These are phyloP conservation scores for Lonicera japonica DNA, from an alignment of 129 eudicot genomes.

Conservation along the genomic window DNA sequence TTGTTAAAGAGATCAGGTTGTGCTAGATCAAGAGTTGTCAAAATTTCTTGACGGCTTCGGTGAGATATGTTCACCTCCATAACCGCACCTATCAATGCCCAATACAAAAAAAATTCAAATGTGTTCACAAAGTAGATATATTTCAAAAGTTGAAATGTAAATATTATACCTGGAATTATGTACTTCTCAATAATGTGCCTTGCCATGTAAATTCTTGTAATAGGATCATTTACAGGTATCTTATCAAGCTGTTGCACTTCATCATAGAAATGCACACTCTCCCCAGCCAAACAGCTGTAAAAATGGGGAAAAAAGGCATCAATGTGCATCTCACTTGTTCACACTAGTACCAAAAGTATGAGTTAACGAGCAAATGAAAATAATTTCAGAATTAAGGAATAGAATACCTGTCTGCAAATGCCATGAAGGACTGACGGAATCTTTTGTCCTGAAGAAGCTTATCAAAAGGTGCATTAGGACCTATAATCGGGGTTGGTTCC, in stretches of 20 bases:
- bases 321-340: not conserved
- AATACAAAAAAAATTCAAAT: conserved; percentile 3
- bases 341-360: not conserved
- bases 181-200: conserved; percentile 75
- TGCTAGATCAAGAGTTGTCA: conserved; percentile 70
- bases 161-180: conserved; percentile 53
- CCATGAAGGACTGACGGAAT: conserved; percentile 82
- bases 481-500: conserved; percentile 35
- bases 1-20: conserved; percentile 65
- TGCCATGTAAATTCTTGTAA: conserved; percentile 89
- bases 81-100: conserved; percentile 46
- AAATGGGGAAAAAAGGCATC: not conserved
- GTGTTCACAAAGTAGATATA: not conserved
- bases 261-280: conserved; percentile 81
- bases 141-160: not conserved
- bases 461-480: conserved; percentile 63
- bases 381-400: conserved; percentile 1
- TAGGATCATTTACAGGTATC: conserved; percentile 55
- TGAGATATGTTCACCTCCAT: conserved; percentile 94
- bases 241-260: conserved; percentile 76
- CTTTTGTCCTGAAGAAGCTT: conserved; percentile 64
- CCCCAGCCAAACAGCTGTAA: conserved; percentile 87
- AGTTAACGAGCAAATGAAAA: not conserved
- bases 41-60: conserved; percentile 70
- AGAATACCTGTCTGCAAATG: conserved; percentile 76